Evolutionary conservation across 164 flowering plant genomes (phyloP).

Genomic region (Magnolia changhungtana): DNA sequence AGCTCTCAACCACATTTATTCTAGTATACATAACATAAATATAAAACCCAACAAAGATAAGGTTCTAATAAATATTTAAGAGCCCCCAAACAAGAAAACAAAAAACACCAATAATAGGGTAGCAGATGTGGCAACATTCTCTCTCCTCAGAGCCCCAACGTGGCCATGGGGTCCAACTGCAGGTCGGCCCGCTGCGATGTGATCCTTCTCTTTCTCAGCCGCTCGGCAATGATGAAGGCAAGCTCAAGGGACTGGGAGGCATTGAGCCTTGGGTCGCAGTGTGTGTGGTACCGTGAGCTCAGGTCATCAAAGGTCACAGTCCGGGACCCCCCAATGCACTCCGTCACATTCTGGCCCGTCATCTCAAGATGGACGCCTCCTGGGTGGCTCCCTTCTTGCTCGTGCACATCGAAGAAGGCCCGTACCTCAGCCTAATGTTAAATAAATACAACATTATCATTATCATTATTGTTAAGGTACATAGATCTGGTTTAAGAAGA

Average conservation of each 20-base stretch:
- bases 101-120: neutral
- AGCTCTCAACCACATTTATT: neutral
- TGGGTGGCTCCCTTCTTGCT: conserved; percentile 89
- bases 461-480: neutral
- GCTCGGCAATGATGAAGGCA: conserved; percentile 79
- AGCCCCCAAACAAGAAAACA: neutral
- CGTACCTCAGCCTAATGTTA: conserved; percentile 68
- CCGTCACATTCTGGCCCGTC: conserved; percentile 92
- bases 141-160: conserved; percentile 26
- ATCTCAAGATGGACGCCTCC: conserved; percentile 93
- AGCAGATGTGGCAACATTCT: neutral
- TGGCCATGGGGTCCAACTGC: conserved; percentile 15
- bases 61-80: neutral
- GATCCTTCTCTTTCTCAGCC: conserved; percentile 71
- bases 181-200: conserved; percentile 20
- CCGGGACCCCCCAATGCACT: conserved; percentile 88
- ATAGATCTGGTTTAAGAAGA: neutral
- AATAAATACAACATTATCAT: neutral
- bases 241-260: conserved; percentile 92
- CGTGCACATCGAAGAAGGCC: conserved; percentile 92
- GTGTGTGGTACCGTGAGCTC: conserved; percentile 86
- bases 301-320: conserved; percentile 83
- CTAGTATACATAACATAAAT: conserved; percentile 3
- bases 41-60: neutral
- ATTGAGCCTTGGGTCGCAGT: conserved; percentile 88